Conservation (phyloP, 257 asterid genomes). For the Nicotiana sylvestris region DNA sequence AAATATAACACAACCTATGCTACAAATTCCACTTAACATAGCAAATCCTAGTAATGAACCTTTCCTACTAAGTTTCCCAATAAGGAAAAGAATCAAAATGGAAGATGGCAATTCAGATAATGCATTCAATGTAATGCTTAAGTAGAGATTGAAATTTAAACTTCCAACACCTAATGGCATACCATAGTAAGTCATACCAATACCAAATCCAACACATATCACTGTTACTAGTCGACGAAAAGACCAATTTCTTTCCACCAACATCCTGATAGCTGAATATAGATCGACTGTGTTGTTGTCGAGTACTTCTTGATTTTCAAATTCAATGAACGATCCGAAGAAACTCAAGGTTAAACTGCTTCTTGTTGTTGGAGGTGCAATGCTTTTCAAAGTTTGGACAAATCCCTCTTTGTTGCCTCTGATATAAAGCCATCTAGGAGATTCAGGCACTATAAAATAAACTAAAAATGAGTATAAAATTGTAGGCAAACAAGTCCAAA, state of each 20-base stretch:
- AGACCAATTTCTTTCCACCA: conserved; percentile 47
- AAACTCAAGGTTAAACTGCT: no score
- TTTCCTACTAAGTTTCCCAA: conserved; percentile 38
- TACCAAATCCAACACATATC: conserved; percentile 53
- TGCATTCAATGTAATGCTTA: conserved; percentile 57
- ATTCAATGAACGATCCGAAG: no score
- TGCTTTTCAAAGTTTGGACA: no score
- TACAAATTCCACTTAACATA: conserved; percentile 44
- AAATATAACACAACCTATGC: conserved; percentile 34
- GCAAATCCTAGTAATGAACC: conserved; percentile 26
- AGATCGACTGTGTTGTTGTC: conserved; percentile 12
- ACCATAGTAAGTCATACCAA: conserved; percentile 59
- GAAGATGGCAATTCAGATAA: conserved; percentile 55
- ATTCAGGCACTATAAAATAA: conserved; percentile 32
- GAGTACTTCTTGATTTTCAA: no score
- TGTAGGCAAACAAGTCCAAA: conserved; percentile 49
- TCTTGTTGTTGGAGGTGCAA: no score
- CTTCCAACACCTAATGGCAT: conserved; percentile 55
- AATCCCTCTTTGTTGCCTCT: conserved; percentile 47
- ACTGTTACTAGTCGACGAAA: conserved; percentile 32
- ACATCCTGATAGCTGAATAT: conserved; percentile 36
- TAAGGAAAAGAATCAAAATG: conserved; percentile 23
- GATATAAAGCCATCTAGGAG: conserved; percentile 72
- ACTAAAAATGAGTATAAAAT: conserved; percentile 29
- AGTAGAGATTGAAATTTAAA: conserved; percentile 35